Evolutionary conservation across 1,284 basidiomycete species (phyloP), one percentile per base, ranked within the genome.

Genomic region (Ganoderma sinense): DNA sequence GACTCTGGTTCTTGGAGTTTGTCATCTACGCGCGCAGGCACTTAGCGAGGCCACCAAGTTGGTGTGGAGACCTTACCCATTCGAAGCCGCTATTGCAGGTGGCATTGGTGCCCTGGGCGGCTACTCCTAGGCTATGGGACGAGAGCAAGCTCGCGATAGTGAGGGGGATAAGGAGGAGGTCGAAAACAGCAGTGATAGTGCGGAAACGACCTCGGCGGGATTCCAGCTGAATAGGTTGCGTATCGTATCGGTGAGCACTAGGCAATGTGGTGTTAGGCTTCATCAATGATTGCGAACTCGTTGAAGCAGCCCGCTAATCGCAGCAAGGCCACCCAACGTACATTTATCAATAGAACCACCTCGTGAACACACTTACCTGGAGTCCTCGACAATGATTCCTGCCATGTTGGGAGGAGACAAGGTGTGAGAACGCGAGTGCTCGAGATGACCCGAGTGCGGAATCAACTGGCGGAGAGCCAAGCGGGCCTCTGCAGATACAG

Each of bases 1-100:
- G 73, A 36, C 67, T 74, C 33, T 74, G 73, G 2, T 58, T 64
- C 55, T 67, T 60, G 20, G 69, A 67, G 33, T 74, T 74, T 4
- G 11, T 41, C 73, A 74, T 74, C 73, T 74, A 26, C 11, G 11
- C 20, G 48, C 1, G 36, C 23, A 26, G 20, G 0, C 5, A 5
- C 7, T 5, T 4, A 43, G 6, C 41, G 8, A 7, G 18, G 4
- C 6, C 23, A 55, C 16, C 2, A 61, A 16, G 39, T 23, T 18
- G 29, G 6, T 33, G 29, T 7, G 14, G 29, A 56, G 13, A 26
- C 36, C 62, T 31, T 33, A 73, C 72, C 72, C 72, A 73, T 6
- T 64, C 60, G 53, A 41, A 71, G 1, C 65, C 45, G 16, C 60
- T 0, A 1, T 41, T 18, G 45, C 72, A 73, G 2, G 66, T 29